phyloP scores from a whole-genome alignment of 2,329 filamentous ascomycete genomes.

The Zalaria obscura region DNA sequence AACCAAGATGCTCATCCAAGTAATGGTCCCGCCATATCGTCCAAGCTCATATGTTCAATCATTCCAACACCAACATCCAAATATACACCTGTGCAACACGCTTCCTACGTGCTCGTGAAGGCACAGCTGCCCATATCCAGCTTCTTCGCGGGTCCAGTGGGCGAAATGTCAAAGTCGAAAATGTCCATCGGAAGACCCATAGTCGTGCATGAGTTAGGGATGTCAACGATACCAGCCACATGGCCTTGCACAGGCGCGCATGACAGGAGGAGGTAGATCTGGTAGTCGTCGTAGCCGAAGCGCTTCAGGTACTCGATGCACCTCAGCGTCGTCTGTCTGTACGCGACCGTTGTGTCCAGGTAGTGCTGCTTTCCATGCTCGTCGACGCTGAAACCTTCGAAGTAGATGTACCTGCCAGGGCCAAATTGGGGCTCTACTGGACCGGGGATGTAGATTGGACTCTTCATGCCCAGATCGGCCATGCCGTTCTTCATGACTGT shows the following conservation, averaged over 20 bases:
- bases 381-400: slow-evolving; percentile 84
- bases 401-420: slow-evolving; percentile 67
- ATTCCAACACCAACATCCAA: too few species aligned
- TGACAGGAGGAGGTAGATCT: slow-evolving; percentile 73
- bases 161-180: slow-evolving; percentile 83
- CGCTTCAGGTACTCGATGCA: slow-evolving; percentile 68
- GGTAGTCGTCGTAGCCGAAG: slow-evolving; percentile 55
- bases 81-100: too few species aligned
- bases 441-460: slow-evolving; percentile 72
- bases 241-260: slow-evolving; percentile 82
- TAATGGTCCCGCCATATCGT: too few species aligned
- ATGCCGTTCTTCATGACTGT: slow-evolving; percentile 73
- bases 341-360: slow-evolving; percentile 73
- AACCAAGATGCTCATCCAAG: too few species aligned
- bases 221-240: slow-evolving; percentile 78
- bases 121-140: slow-evolving; percentile 60
- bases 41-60: too few species aligned
- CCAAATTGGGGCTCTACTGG: slow-evolving; percentile 82
- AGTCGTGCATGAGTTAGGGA: slow-evolving; percentile 84
- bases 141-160: slow-evolving; percentile 45
- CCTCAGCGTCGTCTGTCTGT: slow-evolving; percentile 65
- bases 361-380: slow-evolving; percentile 81
- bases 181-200: slow-evolving; percentile 84
- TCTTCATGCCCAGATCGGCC: slow-evolving; percentile 59
- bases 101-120: slow-evolving; percentile 28